A percentile compares a stretch with the other conserved stretches of the same genome.
Evolutionary conservation across 2,329 filamentous ascomycete genomes (phyloP).

Genomic region (Lachnellula hyalina): DNA sequence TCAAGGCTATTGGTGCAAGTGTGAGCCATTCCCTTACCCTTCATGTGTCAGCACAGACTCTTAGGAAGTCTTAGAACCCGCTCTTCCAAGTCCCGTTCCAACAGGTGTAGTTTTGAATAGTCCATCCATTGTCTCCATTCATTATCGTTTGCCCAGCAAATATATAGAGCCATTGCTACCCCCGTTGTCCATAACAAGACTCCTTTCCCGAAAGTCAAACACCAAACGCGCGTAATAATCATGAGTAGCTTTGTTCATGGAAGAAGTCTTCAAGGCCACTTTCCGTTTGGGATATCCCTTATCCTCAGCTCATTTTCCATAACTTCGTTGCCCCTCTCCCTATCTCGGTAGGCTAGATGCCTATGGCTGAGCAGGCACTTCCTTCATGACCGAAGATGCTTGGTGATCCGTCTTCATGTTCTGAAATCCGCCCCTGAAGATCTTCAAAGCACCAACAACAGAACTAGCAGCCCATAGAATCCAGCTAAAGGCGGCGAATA

Average conservation of each 20-base stretch:
- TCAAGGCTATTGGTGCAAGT: too few species aligned
- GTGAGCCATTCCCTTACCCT: too few species aligned
- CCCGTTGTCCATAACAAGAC: not conserved
- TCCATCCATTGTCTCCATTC: slow-evolving; percentile 5
- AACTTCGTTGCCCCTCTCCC: not conserved
- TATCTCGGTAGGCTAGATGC: not conserved
- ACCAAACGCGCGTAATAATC: not conserved
- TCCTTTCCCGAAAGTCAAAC: not conserved
- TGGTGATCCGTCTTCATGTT: slow-evolving; percentile 24
- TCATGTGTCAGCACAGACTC: not conserved
- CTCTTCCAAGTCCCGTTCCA: not conserved
- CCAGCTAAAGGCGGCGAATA: slow-evolving; percentile 49
- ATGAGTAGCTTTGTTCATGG: not conserved
- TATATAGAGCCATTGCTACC: not conserved
- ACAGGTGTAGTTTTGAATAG: not conserved
- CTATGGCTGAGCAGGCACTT: slow-evolving; percentile 17
- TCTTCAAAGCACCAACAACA: slow-evolving; percentile 40
- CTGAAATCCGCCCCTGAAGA: slow-evolving; percentile 40
- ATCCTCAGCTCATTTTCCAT: slow-evolving; percentile 4
- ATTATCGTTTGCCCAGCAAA: slow-evolving; percentile 7
- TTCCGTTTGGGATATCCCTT: slow-evolving; percentile 4
- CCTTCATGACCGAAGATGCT: slow-evolving; percentile 25
- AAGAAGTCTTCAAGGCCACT: slow-evolving; percentile 7
- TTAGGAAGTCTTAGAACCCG: not conserved
- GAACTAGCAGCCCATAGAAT: slow-evolving; percentile 47